These are phyloP conservation scores for Cicer bijugum DNA, from an alignment of 306 rosid species.

Conservation along the genomic window DNA sequence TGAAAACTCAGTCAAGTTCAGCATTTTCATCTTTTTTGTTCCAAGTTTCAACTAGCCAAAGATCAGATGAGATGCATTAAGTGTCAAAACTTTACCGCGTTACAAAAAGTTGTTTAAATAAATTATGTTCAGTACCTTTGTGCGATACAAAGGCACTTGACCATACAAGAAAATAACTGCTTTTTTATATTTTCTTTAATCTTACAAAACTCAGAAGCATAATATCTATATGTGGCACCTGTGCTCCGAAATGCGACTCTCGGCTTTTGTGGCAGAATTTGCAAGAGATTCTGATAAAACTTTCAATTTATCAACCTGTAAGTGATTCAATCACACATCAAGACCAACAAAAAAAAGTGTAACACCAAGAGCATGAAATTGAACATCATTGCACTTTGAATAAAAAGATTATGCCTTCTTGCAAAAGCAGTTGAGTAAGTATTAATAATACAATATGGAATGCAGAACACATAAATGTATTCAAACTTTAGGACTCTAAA, in stretches of 20 bases:
- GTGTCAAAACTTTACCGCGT: conserved; percentile 2
- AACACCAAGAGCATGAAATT: conserved; percentile 26
- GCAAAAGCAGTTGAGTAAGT: conserved; percentile 15
- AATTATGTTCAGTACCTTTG: conserved; percentile 17
- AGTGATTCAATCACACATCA: conserved; percentile 38
- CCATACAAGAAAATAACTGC: conserved; percentile 10
- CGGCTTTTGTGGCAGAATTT: conserved; percentile 80
- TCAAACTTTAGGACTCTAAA: conserved; percentile 20
- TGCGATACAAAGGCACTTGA: not conserved
- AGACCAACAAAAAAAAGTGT: conserved; percentile 25
- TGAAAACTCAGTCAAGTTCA: conserved; percentile 38
- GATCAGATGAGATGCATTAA: conserved; percentile 32
- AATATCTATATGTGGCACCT: conserved; percentile 58
- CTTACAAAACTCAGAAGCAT: conserved; percentile 25
- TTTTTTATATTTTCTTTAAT: not conserved
- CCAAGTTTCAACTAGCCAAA: conserved; percentile 36
- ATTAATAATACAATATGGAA: conserved; percentile 23
- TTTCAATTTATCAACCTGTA: conserved; percentile 83
- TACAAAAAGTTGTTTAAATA: conserved; percentile 9
- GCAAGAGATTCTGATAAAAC: conserved; percentile 85
- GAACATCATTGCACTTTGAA: conserved; percentile 9
- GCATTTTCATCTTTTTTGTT: not conserved
- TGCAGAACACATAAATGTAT: conserved; percentile 5
- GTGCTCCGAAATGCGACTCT: conserved; percentile 76
- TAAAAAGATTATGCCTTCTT: conserved; percentile 27